A percentile compares a stretch with the other conserved stretches of the same genome.
Evolutionary conservation across 176 grass and related monocot genomes (phyloP).

Genomic region (Pontederia paniculata): DNA sequence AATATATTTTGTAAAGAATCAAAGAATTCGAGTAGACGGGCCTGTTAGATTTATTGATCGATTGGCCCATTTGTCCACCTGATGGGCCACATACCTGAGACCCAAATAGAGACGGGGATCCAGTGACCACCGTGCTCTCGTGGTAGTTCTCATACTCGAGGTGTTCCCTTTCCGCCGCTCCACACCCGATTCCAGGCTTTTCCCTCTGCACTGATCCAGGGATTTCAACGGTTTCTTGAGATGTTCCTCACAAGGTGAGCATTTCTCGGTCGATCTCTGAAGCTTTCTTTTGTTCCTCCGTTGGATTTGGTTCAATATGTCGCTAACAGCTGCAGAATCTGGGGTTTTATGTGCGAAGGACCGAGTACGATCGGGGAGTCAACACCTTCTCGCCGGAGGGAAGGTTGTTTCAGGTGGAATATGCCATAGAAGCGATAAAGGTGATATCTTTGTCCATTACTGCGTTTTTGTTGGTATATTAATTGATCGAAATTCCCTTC

Average conservation of each 20-base stretch:
- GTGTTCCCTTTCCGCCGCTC: too few relatives aligned
- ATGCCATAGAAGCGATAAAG: slow-evolving; percentile 98
- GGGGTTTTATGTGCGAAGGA: slow-evolving; percentile 25
- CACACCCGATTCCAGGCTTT: not conserved
- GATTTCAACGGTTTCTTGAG: not conserved
- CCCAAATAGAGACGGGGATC: too few relatives aligned
- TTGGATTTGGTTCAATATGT: too few relatives aligned
- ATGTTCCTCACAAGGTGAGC: slow-evolving; percentile 96
- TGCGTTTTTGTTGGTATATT: not conserved
- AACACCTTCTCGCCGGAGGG: slow-evolving; percentile 99
- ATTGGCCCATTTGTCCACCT: too few relatives aligned
- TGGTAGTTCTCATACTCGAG: too few relatives aligned
- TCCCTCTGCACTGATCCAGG: not conserved
- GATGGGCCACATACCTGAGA: too few relatives aligned
- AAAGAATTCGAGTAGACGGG: too few relatives aligned
- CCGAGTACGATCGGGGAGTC: slow-evolving; percentile 88
- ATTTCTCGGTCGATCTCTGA: not conserved
- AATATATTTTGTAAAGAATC: too few relatives aligned
- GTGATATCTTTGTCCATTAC: slow-evolving; percentile 20
- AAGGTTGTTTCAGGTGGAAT: slow-evolving; percentile 89
- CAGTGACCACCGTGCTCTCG: too few relatives aligned
- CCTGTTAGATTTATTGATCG: too few relatives aligned
- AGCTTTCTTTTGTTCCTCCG: not conserved
- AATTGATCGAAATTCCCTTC: too few relatives aligned
- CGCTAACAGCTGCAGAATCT: too few relatives aligned